Percentiles rank a stretch among this genome's conserved stretches.
These are phyloP conservation scores for Ophiosphaerella korrae DNA, from an alignment of 2,329 filamentous ascomycete genomes.

Conservation along the genomic window DNA sequence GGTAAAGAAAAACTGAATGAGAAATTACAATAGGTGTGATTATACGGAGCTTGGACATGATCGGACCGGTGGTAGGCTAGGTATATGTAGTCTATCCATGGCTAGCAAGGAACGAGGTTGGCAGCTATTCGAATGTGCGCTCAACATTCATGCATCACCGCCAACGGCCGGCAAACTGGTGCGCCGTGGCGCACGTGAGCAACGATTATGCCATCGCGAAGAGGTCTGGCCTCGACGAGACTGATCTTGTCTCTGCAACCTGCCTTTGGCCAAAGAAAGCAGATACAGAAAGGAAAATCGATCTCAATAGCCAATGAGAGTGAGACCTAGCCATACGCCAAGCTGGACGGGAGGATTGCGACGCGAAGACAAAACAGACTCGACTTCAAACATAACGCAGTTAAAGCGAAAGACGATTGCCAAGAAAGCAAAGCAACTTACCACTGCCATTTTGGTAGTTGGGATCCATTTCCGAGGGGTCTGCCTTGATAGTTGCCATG, in stretches of 20 bases:
- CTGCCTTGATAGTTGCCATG: constrained; percentile 44
- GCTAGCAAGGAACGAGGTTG: constrained; percentile 12
- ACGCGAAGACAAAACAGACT: constrained; percentile 38
- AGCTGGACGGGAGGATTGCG: constrained; percentile 31
- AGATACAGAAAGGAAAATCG: constrained; percentile 16
- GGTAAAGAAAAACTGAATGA: constrained; percentile 20
- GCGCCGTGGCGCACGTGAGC: constrained; percentile 30
- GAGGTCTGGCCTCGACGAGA: constrained; percentile 33
- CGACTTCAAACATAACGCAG: constrained; percentile 36
- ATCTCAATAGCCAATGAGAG: constrained; percentile 24
- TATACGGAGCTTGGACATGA: constrained; percentile 32
- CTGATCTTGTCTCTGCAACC: constrained; percentile 36
- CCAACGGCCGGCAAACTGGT: constrained; percentile 28
- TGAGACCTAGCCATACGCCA: constrained; percentile 15
- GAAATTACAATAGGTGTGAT: constrained; percentile 37
- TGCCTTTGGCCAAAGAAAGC: constrained; percentile 21
- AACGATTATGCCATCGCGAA: constrained; percentile 31
- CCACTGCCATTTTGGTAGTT: constrained; percentile 42
- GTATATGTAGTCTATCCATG: constrained; percentile 40
- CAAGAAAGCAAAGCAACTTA: constrained; percentile 31
- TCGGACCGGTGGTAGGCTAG: constrained; percentile 28
- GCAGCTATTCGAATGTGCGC: constrained; percentile 11
- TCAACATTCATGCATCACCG: constrained; percentile 30
- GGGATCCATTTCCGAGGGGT: constrained; percentile 36
- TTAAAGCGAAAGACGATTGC: constrained; percentile 30